phyloP scores from a whole-genome alignment of 129 eudicot species.

The Gnaphalium uliginosum region DNA sequence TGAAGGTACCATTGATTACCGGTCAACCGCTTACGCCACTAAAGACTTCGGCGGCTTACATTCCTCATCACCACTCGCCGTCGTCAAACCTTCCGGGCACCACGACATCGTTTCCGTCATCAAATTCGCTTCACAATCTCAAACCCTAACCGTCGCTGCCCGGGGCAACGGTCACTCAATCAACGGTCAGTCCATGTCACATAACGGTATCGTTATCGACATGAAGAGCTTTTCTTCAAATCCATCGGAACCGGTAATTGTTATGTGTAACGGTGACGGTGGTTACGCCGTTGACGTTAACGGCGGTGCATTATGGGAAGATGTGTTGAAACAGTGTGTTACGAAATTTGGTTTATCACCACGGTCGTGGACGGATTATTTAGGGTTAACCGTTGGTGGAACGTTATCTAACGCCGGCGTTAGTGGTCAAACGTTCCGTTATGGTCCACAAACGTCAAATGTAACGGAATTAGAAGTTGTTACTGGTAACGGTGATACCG shows the following conservation, averaged over 20 bases:
- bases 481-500: slow-evolving; percentile 67
- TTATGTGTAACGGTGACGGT: background rate
- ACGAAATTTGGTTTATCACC: slow-evolving; percentile 56
- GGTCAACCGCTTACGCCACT: slow-evolving; percentile 40
- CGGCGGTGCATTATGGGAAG: slow-evolving; percentile 95
- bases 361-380: slow-evolving; percentile 90
- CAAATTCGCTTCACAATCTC: slow-evolving; percentile 46
- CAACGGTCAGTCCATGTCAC: slow-evolving; percentile 92
- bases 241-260: slow-evolving; percentile 26
- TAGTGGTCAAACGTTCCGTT: slow-evolving; percentile 85
- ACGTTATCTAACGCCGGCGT: slow-evolving; percentile 91
- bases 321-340: slow-evolving; percentile 68
- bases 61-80: slow-evolving; percentile 53
- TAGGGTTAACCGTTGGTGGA: slow-evolving; percentile 89
- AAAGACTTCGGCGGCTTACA: slow-evolving; percentile 81
- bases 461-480: slow-evolving; percentile 90
- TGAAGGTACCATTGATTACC: slow-evolving; percentile 43
- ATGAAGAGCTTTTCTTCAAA: slow-evolving; percentile 38
- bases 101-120: slow-evolving; percentile 51
- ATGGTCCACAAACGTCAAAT: slow-evolving; percentile 81
- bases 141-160: slow-evolving; percentile 73
- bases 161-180: slow-evolving; percentile 94
- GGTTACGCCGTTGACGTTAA: slow-evolving; percentile 59
- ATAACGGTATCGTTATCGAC: slow-evolving; percentile 71
- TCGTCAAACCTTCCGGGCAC: slow-evolving; percentile 48